Base-by-base conservation (phyloP, 176 grass and related monocot species). In the Oryza glaberrima region DNA sequence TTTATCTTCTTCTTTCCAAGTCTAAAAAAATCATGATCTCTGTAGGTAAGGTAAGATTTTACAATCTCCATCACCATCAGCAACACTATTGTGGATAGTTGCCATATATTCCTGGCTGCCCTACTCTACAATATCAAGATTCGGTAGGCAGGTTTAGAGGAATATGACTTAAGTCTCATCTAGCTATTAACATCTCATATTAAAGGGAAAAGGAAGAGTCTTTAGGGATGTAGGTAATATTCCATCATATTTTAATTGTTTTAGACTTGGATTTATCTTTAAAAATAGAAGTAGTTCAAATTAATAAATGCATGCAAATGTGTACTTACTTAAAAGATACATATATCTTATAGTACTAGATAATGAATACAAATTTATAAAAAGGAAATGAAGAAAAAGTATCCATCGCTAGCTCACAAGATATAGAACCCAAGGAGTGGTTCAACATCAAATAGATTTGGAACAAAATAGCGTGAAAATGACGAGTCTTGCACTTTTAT, bases 1-100 rank as follows among this genome's bases (percentile, higher is more conserved):
- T 84, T 32, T 77, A 69, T 84, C 73, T 28, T 28, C 9, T 84
- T 76, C 4, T 67, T 67, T 77, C 65, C n/a, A 5, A 15, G 7
- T 11, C 30, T 58, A 43, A 81, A 70, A 7, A 23, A 70, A 56
- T 26, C 46, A 17, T 61, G 46, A 54, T 60, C 69, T 84, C n/a
- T 45, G 4, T 44, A 77, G n/a, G 76, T 85, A 77, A 77, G 65
- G 34, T 20, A 56, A 44, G 35, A 60, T 77, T 15, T 77, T 43
- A 65, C 3, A 3, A 56, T 77, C 44, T 67, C 22, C 45, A 43
- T 84, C 82, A 51, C 20, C 34, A 43, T 77, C 73, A 69, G 9
- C 40, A 32, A 32, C 56, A 30, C 65, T 60, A 1, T n/a, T 11
- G 22, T n/a, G 34, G 47, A 22, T 68, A 30, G 43, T 76, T 69